Base-by-base conservation (phyloP, 176 grass and related monocot species). In the Paspalum vaginatum region DNA sequence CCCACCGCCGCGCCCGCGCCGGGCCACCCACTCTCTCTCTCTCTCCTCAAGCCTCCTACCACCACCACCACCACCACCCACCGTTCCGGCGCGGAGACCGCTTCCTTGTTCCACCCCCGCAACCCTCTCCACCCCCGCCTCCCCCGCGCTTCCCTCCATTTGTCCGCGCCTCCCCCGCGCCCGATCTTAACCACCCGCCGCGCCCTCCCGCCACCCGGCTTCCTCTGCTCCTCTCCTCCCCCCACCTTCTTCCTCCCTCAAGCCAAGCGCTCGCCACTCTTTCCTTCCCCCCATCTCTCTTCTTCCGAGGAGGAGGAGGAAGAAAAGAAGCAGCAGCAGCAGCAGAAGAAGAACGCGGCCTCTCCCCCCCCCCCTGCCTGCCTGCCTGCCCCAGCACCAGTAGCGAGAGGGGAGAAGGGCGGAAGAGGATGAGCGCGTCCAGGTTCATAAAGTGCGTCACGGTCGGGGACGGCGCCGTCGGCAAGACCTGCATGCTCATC, bases 361-460 rank as follows among this genome's bases (percentile, higher is more conserved):
- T 18, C 16, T 18, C 47, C 26, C 44, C n/a, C 49, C 32, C 38
- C 47, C 68, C 26, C 16, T n/a, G n/a, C n/a, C n/a, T n/a, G n/a
- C n/a, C n/a, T n/a, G n/a, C n/a, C n/a, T n/a, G n/a, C n/a, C n/a
- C 46, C 48, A 70, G 69, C 70, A 50, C 68, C 68, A 7, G 67
- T 26, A 51, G 24, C 47, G 25, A 51, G 67, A 54, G 76, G 37
- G 32, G 32, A 32, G 32, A 32, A 53, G 77, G 61, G 49, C 46
- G 61, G 77, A 62, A 77, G 88, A 91, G 68, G 89, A 91, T 91
- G 89, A 91, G 89, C 80, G 89, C 89, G 24, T 91, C 88, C 55
- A 84, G 85, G 89, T 91, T 91, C 89, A 87, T 91, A 87, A 91
- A 91, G 89, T 91, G 89, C 85, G 89, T 91, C 63, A 91, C 89